Evolutionary conservation across 208 protist species (phyloP).

Genomic region (Acanthamoeba sp.): DNA sequence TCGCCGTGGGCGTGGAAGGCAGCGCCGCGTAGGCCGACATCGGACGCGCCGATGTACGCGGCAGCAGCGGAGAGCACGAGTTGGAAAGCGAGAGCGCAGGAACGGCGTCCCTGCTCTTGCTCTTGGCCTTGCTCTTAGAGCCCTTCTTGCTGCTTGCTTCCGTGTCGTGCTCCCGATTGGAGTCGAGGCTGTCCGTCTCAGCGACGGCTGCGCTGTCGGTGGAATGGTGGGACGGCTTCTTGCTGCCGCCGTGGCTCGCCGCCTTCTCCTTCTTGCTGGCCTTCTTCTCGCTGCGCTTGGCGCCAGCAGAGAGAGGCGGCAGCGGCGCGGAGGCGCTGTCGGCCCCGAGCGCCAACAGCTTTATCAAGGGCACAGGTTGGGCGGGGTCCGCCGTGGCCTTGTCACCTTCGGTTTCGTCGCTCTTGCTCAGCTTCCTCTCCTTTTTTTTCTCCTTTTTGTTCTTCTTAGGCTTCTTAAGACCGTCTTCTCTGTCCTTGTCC

Average conservation of each 20-base stretch:
- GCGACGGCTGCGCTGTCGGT: too few relatives aligned
- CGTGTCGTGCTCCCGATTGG: background rate
- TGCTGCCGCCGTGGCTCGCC: background rate
- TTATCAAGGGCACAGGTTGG: too few relatives aligned
- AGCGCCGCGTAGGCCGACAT: slow-evolving; percentile 2
- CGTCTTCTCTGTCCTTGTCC: background rate
- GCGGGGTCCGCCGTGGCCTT: too few relatives aligned
- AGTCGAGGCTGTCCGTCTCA: too few relatives aligned
- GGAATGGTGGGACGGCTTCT: too few relatives aligned
- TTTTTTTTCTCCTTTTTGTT: background rate
- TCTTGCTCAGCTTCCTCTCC: background rate
- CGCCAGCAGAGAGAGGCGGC: too few relatives aligned
- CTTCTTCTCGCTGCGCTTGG: background rate
- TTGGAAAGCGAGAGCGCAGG: background rate
- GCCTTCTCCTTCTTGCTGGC: background rate
- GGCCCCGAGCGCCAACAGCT: too few relatives aligned
- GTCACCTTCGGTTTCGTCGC: background rate
- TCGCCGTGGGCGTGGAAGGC: background rate
- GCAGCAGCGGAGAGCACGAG: background rate
- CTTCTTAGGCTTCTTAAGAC: slow-evolving; percentile 32
- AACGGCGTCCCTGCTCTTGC: background rate
- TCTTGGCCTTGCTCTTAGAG: background rate
- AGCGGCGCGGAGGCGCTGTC: too few relatives aligned
- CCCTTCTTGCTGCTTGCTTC: background rate
- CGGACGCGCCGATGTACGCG: background rate